Evolutionary conservation across 441 rosid species (phyloP).

Genomic region (Croton laevigatus): DNA sequence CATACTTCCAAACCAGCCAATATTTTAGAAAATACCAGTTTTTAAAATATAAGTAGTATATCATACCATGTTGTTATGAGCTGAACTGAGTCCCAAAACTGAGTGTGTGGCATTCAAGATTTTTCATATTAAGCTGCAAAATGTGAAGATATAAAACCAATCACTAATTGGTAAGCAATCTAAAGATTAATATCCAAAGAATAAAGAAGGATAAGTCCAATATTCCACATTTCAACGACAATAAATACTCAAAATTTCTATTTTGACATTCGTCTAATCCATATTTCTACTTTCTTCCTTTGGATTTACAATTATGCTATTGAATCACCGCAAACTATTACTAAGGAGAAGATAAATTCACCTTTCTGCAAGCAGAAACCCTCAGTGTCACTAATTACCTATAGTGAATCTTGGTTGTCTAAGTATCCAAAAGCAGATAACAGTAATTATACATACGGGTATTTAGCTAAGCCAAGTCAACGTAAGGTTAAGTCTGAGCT

Average conservation of each 20-base stretch:
- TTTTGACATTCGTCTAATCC: background rate
- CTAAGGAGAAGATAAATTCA: background rate
- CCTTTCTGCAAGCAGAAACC: background rate
- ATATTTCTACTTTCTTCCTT: background rate
- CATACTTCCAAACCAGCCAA: no score
- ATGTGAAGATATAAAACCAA: background rate
- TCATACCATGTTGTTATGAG: constrained; percentile 26
- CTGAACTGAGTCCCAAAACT: constrained; percentile 55
- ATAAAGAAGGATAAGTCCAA: no score
- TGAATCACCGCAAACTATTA: no score
- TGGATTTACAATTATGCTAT: no score
- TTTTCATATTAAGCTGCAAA: constrained; percentile 72
- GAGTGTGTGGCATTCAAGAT: constrained; percentile 77
- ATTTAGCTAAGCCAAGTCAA: no score
- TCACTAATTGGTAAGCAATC: background rate
- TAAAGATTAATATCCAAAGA: background rate
- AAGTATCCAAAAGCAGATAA: background rate
- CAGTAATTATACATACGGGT: background rate
- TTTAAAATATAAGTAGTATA: no score
- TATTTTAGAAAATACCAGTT: no score
- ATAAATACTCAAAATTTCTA: background rate
- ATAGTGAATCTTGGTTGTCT: background rate
- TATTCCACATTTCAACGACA: background rate
- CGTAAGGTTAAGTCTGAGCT: no score
- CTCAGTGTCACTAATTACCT: background rate